Percentiles rank a stretch among this genome's conserved stretches.
phyloP scores from a whole-genome alignment of 805 yeast species.

The Cyberlindnera maritima region DNA sequence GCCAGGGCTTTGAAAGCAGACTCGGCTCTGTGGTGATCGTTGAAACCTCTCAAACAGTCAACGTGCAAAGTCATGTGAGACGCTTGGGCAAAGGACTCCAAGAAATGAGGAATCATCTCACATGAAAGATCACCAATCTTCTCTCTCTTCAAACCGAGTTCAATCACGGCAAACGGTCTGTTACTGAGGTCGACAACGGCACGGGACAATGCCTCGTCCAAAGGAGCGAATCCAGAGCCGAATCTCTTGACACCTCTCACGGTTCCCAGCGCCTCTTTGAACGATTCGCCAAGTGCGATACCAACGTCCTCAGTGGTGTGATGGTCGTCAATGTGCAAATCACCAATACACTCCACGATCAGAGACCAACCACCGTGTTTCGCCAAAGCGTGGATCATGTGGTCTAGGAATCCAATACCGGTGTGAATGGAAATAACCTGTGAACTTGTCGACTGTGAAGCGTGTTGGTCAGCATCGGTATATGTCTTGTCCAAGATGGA shows the following conservation, averaged over 20 bases:
- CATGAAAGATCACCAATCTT: constrained; percentile 88
- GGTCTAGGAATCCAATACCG: constrained; percentile 94
- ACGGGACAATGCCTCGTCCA: constrained; percentile 92
- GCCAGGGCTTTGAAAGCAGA: constrained; percentile 96
- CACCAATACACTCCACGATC: constrained; percentile 87
- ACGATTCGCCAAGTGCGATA: constrained; percentile 85
- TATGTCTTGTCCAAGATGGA: constrained; percentile 48
- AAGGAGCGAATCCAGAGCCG: constrained; percentile 91
- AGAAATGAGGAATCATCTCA: constrained; percentile 97
- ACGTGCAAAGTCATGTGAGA: constrained; percentile 92
- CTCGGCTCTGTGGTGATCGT: constrained; percentile 96
- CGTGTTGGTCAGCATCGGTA: constrained; percentile 43
- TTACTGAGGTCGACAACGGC: constrained; percentile 96
- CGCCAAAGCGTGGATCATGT: constrained; percentile 96
- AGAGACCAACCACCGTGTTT: constrained; percentile 97
- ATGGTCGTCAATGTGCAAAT: constrained; percentile 94
- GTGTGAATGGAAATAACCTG: constrained; percentile 82
- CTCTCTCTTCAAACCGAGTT: constrained; percentile 87
- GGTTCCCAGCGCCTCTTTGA: constrained; percentile 85
- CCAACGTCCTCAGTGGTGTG: constrained; percentile 96
- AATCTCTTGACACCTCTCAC: constrained; percentile 90
- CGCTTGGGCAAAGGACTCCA: constrained; percentile 90
- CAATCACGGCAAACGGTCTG: constrained; percentile 88
- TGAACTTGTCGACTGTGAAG: constrained; percentile 63
- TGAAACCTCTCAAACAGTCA: constrained; percentile 88